A percentile compares a stretch with the other conserved stretches of the same genome.
Conservation (phyloP, 2,329 filamentous ascomycete species). For the Sphaerulina musiva region DNA sequence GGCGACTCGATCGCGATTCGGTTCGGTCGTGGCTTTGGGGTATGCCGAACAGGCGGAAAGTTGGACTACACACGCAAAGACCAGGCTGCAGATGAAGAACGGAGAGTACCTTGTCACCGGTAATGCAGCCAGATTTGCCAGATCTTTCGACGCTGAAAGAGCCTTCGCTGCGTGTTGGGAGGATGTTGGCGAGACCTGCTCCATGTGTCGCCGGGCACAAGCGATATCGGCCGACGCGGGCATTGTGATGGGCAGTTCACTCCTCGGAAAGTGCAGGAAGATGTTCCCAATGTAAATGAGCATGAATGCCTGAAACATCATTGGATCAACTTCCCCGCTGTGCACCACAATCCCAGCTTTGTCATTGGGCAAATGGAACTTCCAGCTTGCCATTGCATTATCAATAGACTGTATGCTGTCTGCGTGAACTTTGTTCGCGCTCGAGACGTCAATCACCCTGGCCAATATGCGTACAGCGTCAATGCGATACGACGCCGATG, state of each 20-base stretch:
- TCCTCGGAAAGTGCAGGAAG: slow-evolving; percentile 72
- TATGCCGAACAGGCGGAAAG: slow-evolving; percentile 66
- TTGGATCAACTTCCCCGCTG: slow-evolving; percentile 71
- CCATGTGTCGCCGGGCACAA: slow-evolving; percentile 41
- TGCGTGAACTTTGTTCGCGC: slow-evolving; percentile 29
- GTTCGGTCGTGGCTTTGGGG: slow-evolving; percentile 55
- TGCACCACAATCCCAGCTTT: slow-evolving; percentile 65
- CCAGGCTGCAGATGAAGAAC: slow-evolving; percentile 76
- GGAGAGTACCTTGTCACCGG: slow-evolving; percentile 70
- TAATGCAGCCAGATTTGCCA: slow-evolving; percentile 68
- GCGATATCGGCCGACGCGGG: slow-evolving; percentile 46
- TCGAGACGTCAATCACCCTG: slow-evolving; percentile 55
- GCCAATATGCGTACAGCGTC: slow-evolving; percentile 73
- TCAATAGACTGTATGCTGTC: slow-evolving; percentile 52
- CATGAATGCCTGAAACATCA: slow-evolving; percentile 88
- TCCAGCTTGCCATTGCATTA: slow-evolving; percentile 65
- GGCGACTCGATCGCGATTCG: slow-evolving; percentile 61
- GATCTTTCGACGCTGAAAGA: slow-evolving; percentile 68
- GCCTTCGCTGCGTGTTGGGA: slow-evolving; percentile 66
- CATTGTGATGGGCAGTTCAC: slow-evolving; percentile 60
- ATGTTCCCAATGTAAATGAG: slow-evolving; percentile 60
- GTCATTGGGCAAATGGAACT: slow-evolving; percentile 64
- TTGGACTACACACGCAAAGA: slow-evolving; percentile 72
- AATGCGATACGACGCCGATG: slow-evolving; percentile 78
- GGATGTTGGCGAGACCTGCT: slow-evolving; percentile 46